These are phyloP conservation scores for Solanum piurae DNA, from an alignment of 257 asterid species.

Conservation along the genomic window DNA sequence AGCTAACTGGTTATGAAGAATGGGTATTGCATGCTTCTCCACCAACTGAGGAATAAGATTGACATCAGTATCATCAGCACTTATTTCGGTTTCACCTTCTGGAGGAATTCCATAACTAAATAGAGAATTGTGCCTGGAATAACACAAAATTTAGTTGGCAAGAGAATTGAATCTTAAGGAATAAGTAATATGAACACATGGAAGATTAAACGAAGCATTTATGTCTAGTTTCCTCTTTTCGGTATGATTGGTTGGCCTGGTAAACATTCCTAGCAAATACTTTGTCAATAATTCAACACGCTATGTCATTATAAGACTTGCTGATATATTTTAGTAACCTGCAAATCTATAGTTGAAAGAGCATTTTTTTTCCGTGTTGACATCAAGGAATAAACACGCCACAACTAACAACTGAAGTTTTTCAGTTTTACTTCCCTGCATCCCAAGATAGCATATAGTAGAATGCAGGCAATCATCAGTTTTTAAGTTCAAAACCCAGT, in stretches of 20 bases:
- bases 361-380: no score
- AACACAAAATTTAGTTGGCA: background rate
- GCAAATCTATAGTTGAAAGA: no score
- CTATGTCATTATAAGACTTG: no score
- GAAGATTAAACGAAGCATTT: background rate
- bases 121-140: conserved; percentile 70
- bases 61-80: conserved; percentile 51
- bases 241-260: background rate
- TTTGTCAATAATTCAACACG: background rate
- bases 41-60: conserved; percentile 72
- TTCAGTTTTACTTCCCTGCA: no score
- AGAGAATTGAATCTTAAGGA: background rate
- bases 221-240: background rate
- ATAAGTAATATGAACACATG: background rate
- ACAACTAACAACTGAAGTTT: no score
- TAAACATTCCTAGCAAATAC: background rate
- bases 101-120: conserved; percentile 67
- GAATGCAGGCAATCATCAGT: no score
- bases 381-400: no score
- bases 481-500: no score
- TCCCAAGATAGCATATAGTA: no score
- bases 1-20: conserved; percentile 63
- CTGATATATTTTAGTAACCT: no score
- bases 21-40: conserved; percentile 81
- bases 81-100: conserved; percentile 31